These are phyloP conservation scores for Withania somnifera DNA, from an alignment of 305 asterid genomes.

Conservation along the genomic window DNA sequence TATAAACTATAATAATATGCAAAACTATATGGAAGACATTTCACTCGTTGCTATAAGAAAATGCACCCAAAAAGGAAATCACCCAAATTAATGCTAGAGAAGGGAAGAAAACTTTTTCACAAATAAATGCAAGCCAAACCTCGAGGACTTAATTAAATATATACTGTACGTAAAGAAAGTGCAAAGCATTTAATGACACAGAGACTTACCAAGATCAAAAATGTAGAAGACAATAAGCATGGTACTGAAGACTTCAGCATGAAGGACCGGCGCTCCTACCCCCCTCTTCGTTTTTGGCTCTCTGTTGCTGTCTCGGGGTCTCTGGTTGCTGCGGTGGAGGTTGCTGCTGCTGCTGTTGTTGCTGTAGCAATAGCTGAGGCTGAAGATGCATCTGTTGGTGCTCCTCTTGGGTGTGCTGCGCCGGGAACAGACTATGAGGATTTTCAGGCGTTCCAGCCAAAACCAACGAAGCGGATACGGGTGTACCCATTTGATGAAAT, in stretches of 20 bases:
- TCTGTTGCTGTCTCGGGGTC: constrained; percentile 8
- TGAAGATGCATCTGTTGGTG: constrained; percentile 34
- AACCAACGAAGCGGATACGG: constrained; percentile 28
- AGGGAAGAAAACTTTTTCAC: constrained; percentile 9
- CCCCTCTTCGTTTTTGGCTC: constrained; percentile 45
- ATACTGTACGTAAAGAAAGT: background rate
- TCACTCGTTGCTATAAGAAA: constrained; percentile 13
- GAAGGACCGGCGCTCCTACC: constrained; percentile 35
- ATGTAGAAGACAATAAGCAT: no score
- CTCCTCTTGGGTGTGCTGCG: constrained; percentile 17
- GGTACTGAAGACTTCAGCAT: constrained; percentile 27
- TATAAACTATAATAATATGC: background rate
- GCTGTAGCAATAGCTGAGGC: background rate
- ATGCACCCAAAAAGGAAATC: constrained; percentile 8
- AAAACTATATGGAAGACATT: background rate
- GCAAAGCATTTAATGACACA: background rate
- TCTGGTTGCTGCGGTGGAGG: constrained; percentile 10
- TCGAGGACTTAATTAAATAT: background rate
- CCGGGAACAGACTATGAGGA: constrained; percentile 26
- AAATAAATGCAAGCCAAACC: constrained; percentile 16
- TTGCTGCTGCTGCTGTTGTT: constrained; percentile 18
- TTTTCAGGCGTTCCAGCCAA: constrained; percentile 32
- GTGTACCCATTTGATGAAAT: constrained; percentile 28
- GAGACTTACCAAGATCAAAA: background rate
- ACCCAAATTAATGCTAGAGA: constrained; percentile 15